These are phyloP conservation scores for Microsporum audouinii DNA, from an alignment of 2,329 filamentous ascomycete species.

Conservation along the genomic window DNA sequence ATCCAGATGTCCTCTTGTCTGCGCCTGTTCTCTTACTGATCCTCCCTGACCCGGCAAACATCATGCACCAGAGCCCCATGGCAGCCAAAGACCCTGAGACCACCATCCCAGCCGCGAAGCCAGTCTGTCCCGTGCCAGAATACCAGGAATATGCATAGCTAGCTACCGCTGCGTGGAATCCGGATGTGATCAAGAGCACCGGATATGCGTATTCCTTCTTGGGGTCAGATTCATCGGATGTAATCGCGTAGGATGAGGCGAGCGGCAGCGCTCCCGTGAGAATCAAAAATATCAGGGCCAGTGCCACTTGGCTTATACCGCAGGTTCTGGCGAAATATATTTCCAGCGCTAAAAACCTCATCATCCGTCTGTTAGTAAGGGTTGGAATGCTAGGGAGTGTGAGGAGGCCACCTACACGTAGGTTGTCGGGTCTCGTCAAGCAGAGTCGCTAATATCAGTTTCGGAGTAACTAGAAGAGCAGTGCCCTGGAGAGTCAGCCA, in stretches of 20 bases:
- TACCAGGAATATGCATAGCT: conserved; percentile 61
- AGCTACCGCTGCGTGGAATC: conserved; percentile 53
- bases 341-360: conserved; percentile 44
- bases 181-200: conserved; percentile 52
- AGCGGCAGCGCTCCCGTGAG: conserved; percentile 61
- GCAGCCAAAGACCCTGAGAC: conserved; percentile 48
- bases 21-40: conserved; percentile 50
- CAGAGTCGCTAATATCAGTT: conserved; percentile 49
- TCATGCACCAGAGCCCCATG: conserved; percentile 53
- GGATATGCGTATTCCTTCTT: conserved; percentile 55
- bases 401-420: conserved; percentile 34
- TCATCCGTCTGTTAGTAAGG: not conserved
- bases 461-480: conserved; percentile 49
- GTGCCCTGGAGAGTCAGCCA: conserved; percentile 38
- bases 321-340: conserved; percentile 62
- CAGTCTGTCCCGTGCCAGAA: conserved; percentile 43
- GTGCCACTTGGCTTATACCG: conserved; percentile 54
- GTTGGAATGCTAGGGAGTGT: not conserved
- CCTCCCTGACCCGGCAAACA: conserved; percentile 48
- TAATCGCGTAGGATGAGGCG: conserved; percentile 30
- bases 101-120: conserved; percentile 49
- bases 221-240: conserved; percentile 34
- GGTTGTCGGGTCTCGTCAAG: conserved; percentile 46
- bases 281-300: conserved; percentile 54
- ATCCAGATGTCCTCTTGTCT: conserved; percentile 55